Evolutionary conservation across 163 green algal genomes (phyloP).

Genomic region (Scenedesmus sp.): DNA sequence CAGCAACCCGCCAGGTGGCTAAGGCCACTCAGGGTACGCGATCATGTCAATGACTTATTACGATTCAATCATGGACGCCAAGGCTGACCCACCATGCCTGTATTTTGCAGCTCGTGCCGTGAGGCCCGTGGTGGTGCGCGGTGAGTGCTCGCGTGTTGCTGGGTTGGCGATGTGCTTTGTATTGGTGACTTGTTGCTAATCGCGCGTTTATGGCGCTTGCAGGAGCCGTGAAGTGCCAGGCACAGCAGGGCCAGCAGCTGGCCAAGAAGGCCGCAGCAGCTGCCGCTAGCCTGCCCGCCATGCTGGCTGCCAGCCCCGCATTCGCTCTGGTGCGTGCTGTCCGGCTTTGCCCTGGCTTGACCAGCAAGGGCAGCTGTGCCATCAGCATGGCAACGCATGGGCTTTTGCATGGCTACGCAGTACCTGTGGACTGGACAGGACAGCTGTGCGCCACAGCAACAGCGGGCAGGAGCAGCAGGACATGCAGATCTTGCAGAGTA

Average conservation of each 20-base stretch:
- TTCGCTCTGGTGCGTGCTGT: constrained; percentile 81
- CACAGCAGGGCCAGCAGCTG: constrained; percentile 53
- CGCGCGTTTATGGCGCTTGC: neutral
- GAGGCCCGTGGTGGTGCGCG: constrained; percentile 46
- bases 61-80: neutral
- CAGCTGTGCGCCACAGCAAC: neutral
- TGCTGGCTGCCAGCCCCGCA: constrained; percentile 80
- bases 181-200: neutral
- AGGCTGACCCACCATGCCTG: neutral
- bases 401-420: neutral
- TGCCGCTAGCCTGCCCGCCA: constrained; percentile 69
- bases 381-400: no score
- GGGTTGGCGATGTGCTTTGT: neutral
- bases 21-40: constrained; percentile 27
- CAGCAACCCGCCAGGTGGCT: constrained; percentile 32
- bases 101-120: constrained; percentile 21
- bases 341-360: neutral
- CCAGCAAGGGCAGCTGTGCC: neutral
- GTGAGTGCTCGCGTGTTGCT: neutral
- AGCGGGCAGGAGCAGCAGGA: neutral
- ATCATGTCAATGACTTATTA: neutral
- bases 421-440: neutral
- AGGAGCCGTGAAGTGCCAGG: constrained; percentile 54
- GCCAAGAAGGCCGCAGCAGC: constrained; percentile 75
- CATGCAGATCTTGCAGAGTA: neutral